Base-by-base conservation (phyloP, 2,329 filamentous ascomycete genomes). In the Alternaria rosae region DNA sequence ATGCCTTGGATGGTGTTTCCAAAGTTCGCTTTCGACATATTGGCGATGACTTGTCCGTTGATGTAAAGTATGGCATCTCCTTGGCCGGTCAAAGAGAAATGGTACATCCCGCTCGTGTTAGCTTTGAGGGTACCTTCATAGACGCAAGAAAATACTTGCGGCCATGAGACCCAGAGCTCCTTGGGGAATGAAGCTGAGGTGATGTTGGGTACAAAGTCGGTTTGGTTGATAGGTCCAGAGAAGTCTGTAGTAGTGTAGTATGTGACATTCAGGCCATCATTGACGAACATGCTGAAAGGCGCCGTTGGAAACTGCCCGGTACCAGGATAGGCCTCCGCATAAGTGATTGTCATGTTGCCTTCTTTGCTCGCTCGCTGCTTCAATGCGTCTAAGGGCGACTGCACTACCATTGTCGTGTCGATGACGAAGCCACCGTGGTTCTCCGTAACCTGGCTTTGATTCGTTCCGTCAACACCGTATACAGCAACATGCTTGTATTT, bases 21-120 rank as follows among this genome's bases (percentile, higher is more conserved):
- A 20, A 57, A 57, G 54, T 57, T 57, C 26, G 54, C 54, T 43
- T 30, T 50, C 12, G 54, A 50, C 54, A 57, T 57, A n/a, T 57
- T 51, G 44, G 44, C 54, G 44, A 57, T 32, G n/a, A 51, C 44
- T 25, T 57, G 44, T 42, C 25, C 54, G 26, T 57, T 41, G 32
- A 57, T 57, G 17, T 26, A 12, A 44, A 57, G 44, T 51, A 38
- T 2, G 35, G 35, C 35, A 0, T 38, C 35, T 38, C 35, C 35
- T 5, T 38, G 35, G 9, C 35, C 35, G 35, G 35, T 38, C 1
- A 38, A n/a, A 9, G 35, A 38, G 35, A 38, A 38, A 17, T 38
- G 35, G 9, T 38, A 38, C 35, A 38, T 38, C 35, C 35, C 35
- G 35, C 8, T 38, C 1, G 35, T 38, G n/a, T 38, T 38, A 3